Evolutionary conservation across 805 yeast species (phyloP).

Genomic region (Maudiozyma turicensis): DNA sequence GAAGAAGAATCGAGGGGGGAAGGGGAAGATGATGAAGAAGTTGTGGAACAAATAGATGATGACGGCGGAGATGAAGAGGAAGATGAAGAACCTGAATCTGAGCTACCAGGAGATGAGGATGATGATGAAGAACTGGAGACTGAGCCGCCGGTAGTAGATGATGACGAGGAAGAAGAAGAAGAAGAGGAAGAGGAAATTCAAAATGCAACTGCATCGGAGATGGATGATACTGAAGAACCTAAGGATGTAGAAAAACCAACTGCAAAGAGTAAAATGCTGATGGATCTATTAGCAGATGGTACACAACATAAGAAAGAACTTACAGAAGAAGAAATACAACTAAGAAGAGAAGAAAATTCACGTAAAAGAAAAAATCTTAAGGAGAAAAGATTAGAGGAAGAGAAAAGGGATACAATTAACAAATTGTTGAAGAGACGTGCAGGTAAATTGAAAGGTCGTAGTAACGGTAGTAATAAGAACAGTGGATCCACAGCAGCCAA

Average conservation of each 20-base stretch:
- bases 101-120: neutral
- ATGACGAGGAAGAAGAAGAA: slow-evolving; percentile 12
- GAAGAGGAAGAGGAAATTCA: slow-evolving; percentile 9
- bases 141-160: slow-evolving; percentile 13
- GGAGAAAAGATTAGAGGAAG: slow-evolving; percentile 79
- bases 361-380: slow-evolving; percentile 79
- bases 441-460: slow-evolving; percentile 44
- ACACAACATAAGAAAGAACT: slow-evolving; percentile 41
- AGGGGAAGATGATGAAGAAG: slow-evolving; percentile 3
- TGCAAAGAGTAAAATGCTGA: slow-evolving; percentile 16
- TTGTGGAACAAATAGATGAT: neutral
- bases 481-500: neutral
- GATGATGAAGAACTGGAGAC: slow-evolving; percentile 3
- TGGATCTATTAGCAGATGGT: slow-evolving; percentile 13
- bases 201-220: slow-evolving; percentile 13
- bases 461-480: slow-evolving; percentile 1
- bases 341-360: slow-evolving; percentile 79
- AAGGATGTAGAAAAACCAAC: slow-evolving; percentile 10
- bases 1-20: slow-evolving; percentile 7
- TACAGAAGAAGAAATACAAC: slow-evolving; percentile 75
- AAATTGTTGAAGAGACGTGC: slow-evolving; percentile 80
- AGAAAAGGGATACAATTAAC: slow-evolving; percentile 84
- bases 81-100: neutral
- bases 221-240: slow-evolving; percentile 15
- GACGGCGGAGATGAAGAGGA: slow-evolving; percentile 3